Evolutionary conservation across 495 filamentous ascomycete genomes (phyloP), one percentile per base, ranked within the genome.

Genomic region (Endocarpon pusillum): DNA sequence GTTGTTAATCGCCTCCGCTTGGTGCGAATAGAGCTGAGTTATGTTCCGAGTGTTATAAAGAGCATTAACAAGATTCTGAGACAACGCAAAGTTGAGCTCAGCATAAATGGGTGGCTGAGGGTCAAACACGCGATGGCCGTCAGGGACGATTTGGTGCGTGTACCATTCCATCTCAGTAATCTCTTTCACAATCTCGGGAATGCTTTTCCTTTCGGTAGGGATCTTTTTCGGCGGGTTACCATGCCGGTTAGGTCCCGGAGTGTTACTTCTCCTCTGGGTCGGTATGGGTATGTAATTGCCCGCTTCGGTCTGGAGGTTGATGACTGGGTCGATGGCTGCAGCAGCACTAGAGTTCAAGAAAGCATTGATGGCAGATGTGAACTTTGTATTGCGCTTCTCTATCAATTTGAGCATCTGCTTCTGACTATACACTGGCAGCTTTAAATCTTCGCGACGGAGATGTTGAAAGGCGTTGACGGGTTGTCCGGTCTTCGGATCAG

Each of bases 381-480:
- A 96, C 54, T 91, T 93, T 14, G 57, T 54, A 47, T 94, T 93
- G 37, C 89, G 63, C 55, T 91, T 93, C 55, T 91, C 85, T 45
- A 97, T 96, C 42, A 94, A 50, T 33, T 62, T 66, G 49, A 78
- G 78, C 75, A 96, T 80, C 60, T 92, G 81, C 53, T 83, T 84
- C 59, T 92, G 84, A 38, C 81, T 83, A 53, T 71, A 92, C 12
- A 92, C 81, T 1, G 89, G 89, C 80, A 94, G 89, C 55, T 81
- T 91, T 48, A 94, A 43, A 34, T 85, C 73, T 43, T 94, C 84
- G 24, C 83, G 66, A 40, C 67, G 66, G 39, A 78, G 62, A 44
- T 64, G 73, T 37, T 66, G 64, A 16, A 53, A 66, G 2, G 80
- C 64, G 24, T 75, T 76, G 1, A 62, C 66, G 3, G 74, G 61